Evolutionary conservation across 2,329 filamentous ascomycete species (phyloP).

Genomic region (Aspergillus tamarii): DNA sequence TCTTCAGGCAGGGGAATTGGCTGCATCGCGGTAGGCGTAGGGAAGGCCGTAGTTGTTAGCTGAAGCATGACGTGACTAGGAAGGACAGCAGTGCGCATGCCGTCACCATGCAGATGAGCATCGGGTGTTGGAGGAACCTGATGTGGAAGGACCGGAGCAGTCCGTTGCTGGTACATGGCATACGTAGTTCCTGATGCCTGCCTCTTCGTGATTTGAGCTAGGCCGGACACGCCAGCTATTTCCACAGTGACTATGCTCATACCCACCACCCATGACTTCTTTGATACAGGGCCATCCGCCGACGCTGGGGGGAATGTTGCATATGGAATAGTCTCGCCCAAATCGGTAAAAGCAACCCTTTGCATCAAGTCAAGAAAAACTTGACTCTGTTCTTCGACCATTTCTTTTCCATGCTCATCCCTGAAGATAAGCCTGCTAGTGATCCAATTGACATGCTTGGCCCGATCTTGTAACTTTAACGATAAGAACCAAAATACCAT

Average conservation of each 20-base stretch:
- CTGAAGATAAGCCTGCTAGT: conserved; percentile 78
- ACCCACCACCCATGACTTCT: conserved; percentile 55
- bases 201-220: conserved; percentile 54
- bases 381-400: conserved; percentile 86
- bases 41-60: conserved; percentile 47
- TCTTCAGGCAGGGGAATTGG: conserved; percentile 77
- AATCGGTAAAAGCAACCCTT: conserved; percentile 80
- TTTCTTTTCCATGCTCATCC: conserved; percentile 73
- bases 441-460: conserved; percentile 86
- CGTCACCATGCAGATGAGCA: conserved; percentile 42
- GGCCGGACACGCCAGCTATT: conserved; percentile 50
- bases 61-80: conserved; percentile 52
- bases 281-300: conserved; percentile 45
- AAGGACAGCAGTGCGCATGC: conserved; percentile 45
- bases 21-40: conserved; percentile 56
- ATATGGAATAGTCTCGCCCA: conserved; percentile 65
- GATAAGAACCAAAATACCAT: conserved; percentile 97
- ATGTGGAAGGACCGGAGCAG: conserved; percentile 49
- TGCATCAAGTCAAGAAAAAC: conserved; percentile 96
- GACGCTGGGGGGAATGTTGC: conserved; percentile 45
- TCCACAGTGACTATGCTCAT: conserved; percentile 57
- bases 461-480: conserved; percentile 79
- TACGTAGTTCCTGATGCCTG: conserved; percentile 56
- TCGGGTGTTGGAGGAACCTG: conserved; percentile 46
- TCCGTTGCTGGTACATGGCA: conserved; percentile 51